Evolutionary conservation across 169 alveolate genomes (phyloP).

Genomic region (Neospora caninum): DNA sequence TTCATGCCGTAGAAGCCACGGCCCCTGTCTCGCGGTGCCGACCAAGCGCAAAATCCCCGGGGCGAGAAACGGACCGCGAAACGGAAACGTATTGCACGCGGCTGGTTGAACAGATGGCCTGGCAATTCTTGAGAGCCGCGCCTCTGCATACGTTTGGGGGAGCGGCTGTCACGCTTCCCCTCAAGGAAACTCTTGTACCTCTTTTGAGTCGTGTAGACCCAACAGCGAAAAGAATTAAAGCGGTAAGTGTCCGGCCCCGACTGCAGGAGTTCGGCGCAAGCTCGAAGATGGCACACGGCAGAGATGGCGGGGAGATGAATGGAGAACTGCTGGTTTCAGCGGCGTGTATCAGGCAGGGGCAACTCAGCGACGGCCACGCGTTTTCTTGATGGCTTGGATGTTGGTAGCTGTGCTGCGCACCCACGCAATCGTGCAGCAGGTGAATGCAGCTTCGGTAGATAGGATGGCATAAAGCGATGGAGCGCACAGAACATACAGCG

Average conservation of each 20-base stretch:
- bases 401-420: no score
- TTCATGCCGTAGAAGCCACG: neutral
- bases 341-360: no score
- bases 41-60: neutral
- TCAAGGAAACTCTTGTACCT: neutral
- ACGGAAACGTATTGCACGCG: neutral
- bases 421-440: no score
- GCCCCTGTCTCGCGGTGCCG: neutral
- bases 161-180: slow-evolving; percentile 14
- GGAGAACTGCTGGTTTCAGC: no score
- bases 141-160: neutral
- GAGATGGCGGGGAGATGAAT: no score
- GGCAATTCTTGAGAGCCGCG: slow-evolving; percentile 15
- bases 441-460: no score
- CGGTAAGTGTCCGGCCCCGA: neutral
- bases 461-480: no score
- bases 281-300: no score
- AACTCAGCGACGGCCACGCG: no score
- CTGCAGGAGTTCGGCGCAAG: no score
- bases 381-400: no score
- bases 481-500: no score
- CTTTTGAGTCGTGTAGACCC: neutral
- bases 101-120: neutral
- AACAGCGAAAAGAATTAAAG: neutral
- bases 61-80: neutral